Percentiles rank a stretch among this genome's conserved stretches.
Evolutionary conservation across 306 rosid species (phyloP).

Genomic region (Styphnolobium japonicum): DNA sequence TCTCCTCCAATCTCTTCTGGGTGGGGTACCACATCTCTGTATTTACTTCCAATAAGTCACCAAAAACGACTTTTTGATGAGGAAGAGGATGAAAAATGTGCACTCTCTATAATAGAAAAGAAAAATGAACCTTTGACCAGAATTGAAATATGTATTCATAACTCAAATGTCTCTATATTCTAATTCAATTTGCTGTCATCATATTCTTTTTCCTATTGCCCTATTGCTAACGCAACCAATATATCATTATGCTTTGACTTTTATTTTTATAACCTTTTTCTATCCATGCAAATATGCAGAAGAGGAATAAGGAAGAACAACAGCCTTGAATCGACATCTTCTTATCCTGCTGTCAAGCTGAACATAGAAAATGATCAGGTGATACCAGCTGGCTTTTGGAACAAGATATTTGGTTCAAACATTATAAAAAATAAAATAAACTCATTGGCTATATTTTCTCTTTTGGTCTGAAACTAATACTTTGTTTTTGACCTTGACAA

Average conservation of each 20-base stretch:
- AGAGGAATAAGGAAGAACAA: neutral
- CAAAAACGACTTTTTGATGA: neutral
- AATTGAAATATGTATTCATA: neutral
- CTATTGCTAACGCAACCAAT: neutral
- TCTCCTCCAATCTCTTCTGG: neutral
- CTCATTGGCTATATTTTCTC: neutral
- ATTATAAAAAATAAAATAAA: neutral
- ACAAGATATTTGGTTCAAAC: neutral
- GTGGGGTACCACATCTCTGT: neutral
- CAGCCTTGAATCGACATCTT: neutral
- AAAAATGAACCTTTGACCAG: neutral
- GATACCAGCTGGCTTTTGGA: neutral
- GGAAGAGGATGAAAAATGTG: neutral
- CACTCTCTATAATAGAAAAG: neutral
- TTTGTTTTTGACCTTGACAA: neutral
- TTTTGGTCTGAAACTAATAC: neutral
- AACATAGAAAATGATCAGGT: constrained; percentile 22
- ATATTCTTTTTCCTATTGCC: neutral
- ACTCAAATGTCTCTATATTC: neutral
- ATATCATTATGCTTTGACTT: neutral
- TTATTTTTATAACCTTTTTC: neutral
- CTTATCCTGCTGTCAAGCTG: constrained; percentile 12
- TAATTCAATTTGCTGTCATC: neutral
- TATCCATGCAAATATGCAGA: neutral
- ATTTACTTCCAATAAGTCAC: neutral